Conservation (phyloP, 2,329 filamentous ascomycete genomes). For the Diaporthe sp. region DNA sequence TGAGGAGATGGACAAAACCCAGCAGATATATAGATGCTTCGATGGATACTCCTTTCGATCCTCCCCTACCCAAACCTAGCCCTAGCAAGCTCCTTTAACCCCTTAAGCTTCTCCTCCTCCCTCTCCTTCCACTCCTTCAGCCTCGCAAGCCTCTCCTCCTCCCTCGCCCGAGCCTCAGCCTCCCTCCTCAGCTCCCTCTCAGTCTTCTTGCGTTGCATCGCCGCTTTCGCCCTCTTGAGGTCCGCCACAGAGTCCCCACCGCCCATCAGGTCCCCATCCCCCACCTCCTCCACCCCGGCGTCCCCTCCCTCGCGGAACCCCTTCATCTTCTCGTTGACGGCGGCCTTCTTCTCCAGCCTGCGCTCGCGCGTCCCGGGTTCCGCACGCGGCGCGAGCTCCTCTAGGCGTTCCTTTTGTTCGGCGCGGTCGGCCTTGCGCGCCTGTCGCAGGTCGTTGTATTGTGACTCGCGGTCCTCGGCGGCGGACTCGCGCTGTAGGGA, state of each 20-base stretch:
- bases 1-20: too few species aligned
- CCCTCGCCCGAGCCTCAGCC: conserved; percentile 79
- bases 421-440: conserved; percentile 73
- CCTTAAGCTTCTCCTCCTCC: conserved; percentile 86
- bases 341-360: conserved; percentile 84
- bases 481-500: conserved; percentile 64
- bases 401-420: conserved; percentile 76
- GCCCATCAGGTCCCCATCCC: conserved; percentile 83
- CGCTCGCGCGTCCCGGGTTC: conserved; percentile 86
- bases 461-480: conserved; percentile 59
- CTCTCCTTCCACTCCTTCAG: conserved; percentile 76
- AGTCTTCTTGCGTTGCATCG: conserved; percentile 78
- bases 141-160: conserved; percentile 83
- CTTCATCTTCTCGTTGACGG: conserved; percentile 77
- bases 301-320: conserved; percentile 73
- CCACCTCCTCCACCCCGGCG: conserved; percentile 64
- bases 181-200: conserved; percentile 86
- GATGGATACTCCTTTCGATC: too few species aligned
- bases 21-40: too few species aligned
- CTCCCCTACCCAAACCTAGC: conserved; percentile 74
- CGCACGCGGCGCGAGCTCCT: conserved; percentile 85
- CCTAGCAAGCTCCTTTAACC: conserved; percentile 81
- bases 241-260: conserved; percentile 73
- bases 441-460: conserved; percentile 64
- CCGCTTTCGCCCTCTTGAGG: conserved; percentile 74